Evolutionary conservation across 129 eudicot genomes (phyloP).

Genomic region (Tagetes patula): DNA sequence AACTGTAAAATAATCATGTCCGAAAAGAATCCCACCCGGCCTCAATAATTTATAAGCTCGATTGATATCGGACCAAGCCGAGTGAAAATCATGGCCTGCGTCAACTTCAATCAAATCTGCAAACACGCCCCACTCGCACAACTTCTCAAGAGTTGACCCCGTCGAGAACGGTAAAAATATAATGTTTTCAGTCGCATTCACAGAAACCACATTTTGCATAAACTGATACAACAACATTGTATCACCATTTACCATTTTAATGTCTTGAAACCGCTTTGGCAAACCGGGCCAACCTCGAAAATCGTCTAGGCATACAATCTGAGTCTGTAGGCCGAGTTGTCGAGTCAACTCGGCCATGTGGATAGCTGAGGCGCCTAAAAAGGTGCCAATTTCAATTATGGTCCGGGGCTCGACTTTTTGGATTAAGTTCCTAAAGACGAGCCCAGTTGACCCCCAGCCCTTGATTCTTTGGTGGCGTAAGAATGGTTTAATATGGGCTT

Average conservation of each 20-base stretch:
- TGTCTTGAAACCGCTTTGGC: conserved; percentile 25
- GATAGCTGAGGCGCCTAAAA: conserved; percentile 75
- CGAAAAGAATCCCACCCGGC: conserved; percentile 75
- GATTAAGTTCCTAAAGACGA: conserved; percentile 68
- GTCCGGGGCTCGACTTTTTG: conserved; percentile 47
- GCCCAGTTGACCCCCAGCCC: conserved; percentile 81
- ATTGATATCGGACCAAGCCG: conserved; percentile 85
- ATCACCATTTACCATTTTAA: conserved; percentile 58
- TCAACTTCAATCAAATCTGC: conserved; percentile 74
- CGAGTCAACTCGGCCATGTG: conserved; percentile 70
- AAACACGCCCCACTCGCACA: conserved; percentile 79
- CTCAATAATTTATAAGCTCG: conserved; percentile 61
- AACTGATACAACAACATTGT: conserved; percentile 62
- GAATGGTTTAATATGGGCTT: conserved; percentile 44
- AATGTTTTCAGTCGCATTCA: conserved; percentile 41
- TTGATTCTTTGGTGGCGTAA: conserved; percentile 43
- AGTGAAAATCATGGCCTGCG: conserved; percentile 82
- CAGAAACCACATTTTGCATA: conserved; percentile 66
- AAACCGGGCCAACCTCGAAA: conserved; percentile 89
- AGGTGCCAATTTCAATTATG: conserved; percentile 79
- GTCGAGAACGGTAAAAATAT: conserved; percentile 66
- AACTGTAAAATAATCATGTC: conserved; percentile 60
- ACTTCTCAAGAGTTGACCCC: conserved; percentile 43
- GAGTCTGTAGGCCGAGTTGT: conserved; percentile 54
- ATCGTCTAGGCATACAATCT: conserved; percentile 73